Evolutionary conservation across 2,329 filamentous ascomycete species (phyloP).

Genomic region (Fusarium sterilihyphosum): DNA sequence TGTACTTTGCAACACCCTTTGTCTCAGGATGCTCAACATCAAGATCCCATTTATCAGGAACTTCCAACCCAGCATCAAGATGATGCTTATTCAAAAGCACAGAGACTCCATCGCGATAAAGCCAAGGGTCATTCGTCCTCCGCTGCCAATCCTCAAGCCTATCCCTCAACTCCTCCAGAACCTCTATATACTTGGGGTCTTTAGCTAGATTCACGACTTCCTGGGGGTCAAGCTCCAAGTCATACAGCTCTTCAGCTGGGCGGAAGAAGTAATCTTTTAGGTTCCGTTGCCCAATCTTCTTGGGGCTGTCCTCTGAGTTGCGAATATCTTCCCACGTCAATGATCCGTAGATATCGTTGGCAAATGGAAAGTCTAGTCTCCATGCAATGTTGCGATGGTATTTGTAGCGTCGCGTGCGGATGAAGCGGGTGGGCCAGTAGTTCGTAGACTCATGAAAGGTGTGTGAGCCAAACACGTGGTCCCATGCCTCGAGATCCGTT

Average conservation of each 20-base stretch:
- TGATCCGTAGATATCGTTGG: slow-evolving; percentile 56
- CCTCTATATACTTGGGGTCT: not conserved
- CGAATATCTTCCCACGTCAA: slow-evolving; percentile 57
- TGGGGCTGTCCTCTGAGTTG: slow-evolving; percentile 40
- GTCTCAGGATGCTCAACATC: not conserved
- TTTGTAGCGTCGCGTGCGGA: slow-evolving; percentile 55
- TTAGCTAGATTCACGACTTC: slow-evolving; percentile 55
- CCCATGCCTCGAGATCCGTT: slow-evolving; percentile 23
- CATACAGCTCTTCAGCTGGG: slow-evolving; percentile 57
- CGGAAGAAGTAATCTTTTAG: slow-evolving; percentile 56
- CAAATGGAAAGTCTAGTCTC: slow-evolving; percentile 60
- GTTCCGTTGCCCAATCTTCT: slow-evolving; percentile 49
- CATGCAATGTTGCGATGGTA: slow-evolving; percentile 61
- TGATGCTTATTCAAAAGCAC: not conserved
- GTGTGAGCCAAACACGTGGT: slow-evolving; percentile 60
- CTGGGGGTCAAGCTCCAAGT: slow-evolving; percentile 55
- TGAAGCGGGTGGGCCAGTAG: slow-evolving; percentile 60
- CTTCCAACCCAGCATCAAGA: not conserved
- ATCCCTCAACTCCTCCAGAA: not conserved
- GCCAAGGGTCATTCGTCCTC: not conserved
- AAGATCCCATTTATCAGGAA: not conserved
- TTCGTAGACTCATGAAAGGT: slow-evolving; percentile 64
- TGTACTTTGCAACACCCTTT: not conserved
- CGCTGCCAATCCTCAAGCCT: not conserved
- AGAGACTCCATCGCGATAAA: not conserved